Percentiles rank a stretch among this genome's conserved stretches.
Evolutionary conservation across 768 basidiomycete genomes (phyloP).

Genomic region (Lactarius evosmus): DNA sequence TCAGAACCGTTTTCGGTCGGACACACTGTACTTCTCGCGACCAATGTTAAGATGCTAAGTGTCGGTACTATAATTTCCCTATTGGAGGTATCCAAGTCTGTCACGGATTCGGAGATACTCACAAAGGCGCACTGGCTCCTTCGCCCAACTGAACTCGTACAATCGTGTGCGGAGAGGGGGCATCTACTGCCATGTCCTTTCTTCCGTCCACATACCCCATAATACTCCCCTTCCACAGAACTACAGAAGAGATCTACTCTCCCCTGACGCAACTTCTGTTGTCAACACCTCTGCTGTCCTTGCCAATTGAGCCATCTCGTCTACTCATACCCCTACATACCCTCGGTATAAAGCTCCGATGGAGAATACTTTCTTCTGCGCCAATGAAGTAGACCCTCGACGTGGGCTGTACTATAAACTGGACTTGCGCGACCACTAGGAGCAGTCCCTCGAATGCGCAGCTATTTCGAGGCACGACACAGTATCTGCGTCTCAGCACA

Average conservation of each 20-base stretch:
- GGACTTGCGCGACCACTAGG: constrained; percentile 8
- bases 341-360: too few species aligned
- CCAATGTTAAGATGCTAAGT: constrained; percentile 48
- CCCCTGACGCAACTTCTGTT: too few species aligned
- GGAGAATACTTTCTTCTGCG: not conserved
- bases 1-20: constrained; percentile 50
- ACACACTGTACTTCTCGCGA: constrained; percentile 62
- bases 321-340: too few species aligned
- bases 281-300: too few species aligned
- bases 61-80: constrained; percentile 67
- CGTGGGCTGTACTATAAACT: constrained; percentile 20
- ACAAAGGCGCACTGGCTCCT: constrained; percentile 75
- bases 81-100: constrained; percentile 52
- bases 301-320: too few species aligned
- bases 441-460: constrained; percentile 15
- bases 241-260: constrained; percentile 64
- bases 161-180: constrained; percentile 55
- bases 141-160: constrained; percentile 59
- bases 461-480: constrained; percentile 80
- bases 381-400: constrained; percentile 18
- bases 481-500: constrained; percentile 61
- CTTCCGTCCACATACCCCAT: constrained; percentile 8
- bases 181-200: constrained; percentile 38
- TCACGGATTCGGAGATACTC: constrained; percentile 43
- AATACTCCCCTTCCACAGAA: constrained; percentile 45